These are phyloP conservation scores for Termitomyces sp. DNA, from an alignment of 768 basidiomycete genomes.

Conservation along the genomic window DNA sequence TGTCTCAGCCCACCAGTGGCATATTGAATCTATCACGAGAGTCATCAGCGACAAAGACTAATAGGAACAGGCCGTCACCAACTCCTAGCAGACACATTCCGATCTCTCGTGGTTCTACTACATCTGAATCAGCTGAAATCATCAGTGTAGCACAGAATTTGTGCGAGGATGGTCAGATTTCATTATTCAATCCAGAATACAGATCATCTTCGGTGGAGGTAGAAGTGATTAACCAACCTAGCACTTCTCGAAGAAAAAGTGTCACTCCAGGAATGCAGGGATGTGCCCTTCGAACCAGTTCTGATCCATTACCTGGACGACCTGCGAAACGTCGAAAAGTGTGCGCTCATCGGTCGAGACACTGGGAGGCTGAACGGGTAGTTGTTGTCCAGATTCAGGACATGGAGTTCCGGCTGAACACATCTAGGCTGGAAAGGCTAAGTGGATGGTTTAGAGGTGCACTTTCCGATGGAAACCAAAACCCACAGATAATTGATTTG, in stretches of 20 bases:
- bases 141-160: neutral
- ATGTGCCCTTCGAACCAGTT: neutral
- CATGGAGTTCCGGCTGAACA: conserved; percentile 30
- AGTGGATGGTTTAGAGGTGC: conserved; percentile 27
- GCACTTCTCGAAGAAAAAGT: too few relatives aligned
- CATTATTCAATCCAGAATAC: neutral
- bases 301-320: neutral
- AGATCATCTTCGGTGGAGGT: neutral
- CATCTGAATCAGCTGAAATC: neutral
- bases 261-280: too few relatives aligned
- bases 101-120: neutral
- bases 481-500: conserved; percentile 14
- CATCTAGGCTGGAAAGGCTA: conserved; percentile 25
- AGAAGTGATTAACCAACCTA: neutral
- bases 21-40: neutral
- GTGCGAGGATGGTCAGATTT: neutral
- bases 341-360: conserved; percentile 2
- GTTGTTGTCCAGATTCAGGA: conserved; percentile 29
- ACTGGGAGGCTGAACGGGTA: conserved; percentile 32
- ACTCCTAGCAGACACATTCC: neutral
- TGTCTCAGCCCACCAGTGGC: too few relatives aligned
- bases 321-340: neutral
- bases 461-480: conserved; percentile 1
- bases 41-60: neutral
- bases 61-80: neutral